Percentiles rank a stretch among this genome's conserved stretches.
These are phyloP conservation scores for Cryptococcus floricola DNA, from an alignment of 1,284 basidiomycete genomes.

Conservation along the genomic window DNA sequence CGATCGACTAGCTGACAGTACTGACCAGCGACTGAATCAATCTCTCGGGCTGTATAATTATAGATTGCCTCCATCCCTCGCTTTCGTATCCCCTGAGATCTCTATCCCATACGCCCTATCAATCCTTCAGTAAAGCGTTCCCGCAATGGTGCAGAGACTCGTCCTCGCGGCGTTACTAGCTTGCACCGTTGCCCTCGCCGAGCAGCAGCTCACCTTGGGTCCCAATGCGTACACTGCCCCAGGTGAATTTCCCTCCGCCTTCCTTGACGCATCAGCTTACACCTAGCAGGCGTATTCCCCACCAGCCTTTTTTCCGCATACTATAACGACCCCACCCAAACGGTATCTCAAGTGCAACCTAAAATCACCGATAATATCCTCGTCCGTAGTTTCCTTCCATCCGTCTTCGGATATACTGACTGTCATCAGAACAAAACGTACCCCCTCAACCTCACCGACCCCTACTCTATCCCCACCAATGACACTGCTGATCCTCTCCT, in stretches of 20 bases:
- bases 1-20: too few species aligned
- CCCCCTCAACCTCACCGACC: constrained; percentile 59
- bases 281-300: constrained; percentile 29
- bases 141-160: not conserved
- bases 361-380: constrained; percentile 63
- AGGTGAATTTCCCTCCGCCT: constrained; percentile 5
- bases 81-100: too few species aligned
- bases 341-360: constrained; percentile 64
- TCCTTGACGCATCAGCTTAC: not conserved
- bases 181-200: not conserved
- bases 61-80: too few species aligned
- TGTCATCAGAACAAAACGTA: constrained; percentile 48
- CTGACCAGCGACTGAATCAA: not conserved
- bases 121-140: not conserved
- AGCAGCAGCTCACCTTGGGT: constrained; percentile 8
- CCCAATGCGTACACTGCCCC: constrained; percentile 13
- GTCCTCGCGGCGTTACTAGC: not conserved
- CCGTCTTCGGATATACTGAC: not conserved
- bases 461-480: constrained; percentile 56
- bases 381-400: constrained; percentile 3
- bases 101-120: not conserved
- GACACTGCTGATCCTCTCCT: constrained; percentile 62
- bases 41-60: not conserved
- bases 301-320: constrained; percentile 50
- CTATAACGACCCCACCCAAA: constrained; percentile 67